Conservation (phyloP, 2,329 filamentous ascomycete genomes). For the Ceratocystis cubensis region DNA sequence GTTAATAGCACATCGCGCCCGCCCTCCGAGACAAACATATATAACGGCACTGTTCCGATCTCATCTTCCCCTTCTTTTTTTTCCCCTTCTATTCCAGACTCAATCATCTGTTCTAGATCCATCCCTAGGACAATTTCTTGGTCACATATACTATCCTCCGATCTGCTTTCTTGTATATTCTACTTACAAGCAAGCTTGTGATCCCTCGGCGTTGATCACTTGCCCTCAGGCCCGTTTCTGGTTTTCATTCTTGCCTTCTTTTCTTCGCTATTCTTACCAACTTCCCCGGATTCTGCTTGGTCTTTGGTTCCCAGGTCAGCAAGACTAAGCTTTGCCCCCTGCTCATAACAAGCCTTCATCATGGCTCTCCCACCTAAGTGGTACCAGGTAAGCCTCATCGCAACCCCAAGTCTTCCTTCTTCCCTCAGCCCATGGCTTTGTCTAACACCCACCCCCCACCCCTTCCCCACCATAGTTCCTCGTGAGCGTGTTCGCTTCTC, state of each 20-base stretch:
- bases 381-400: conserved; percentile 26
- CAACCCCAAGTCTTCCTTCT: background rate
- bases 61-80: background rate
- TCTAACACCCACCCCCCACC: background rate
- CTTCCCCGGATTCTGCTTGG: background rate
- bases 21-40: background rate
- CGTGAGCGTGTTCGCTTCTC: conserved; percentile 42
- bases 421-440: background rate
- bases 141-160: background rate
- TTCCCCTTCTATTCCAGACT: background rate
- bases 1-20: background rate
- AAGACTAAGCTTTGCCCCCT: background rate
- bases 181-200: background rate
- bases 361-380: conserved; percentile 36
- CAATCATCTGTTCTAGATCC: background rate
- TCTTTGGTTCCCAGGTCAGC: background rate
- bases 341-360: conserved; percentile 15
- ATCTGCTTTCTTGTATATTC: background rate
- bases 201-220: conserved; percentile 7
- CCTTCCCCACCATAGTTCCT: conserved; percentile 32
- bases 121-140: conserved; percentile 1
- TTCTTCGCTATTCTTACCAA: background rate
- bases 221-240: background rate
- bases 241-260: background rate
- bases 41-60: background rate